Percentiles rank a stretch among this genome's conserved stretches.
phyloP scores from a whole-genome alignment of 202 grass and related monocot genomes.

The Schoenoplectus tabernaemontani region DNA sequence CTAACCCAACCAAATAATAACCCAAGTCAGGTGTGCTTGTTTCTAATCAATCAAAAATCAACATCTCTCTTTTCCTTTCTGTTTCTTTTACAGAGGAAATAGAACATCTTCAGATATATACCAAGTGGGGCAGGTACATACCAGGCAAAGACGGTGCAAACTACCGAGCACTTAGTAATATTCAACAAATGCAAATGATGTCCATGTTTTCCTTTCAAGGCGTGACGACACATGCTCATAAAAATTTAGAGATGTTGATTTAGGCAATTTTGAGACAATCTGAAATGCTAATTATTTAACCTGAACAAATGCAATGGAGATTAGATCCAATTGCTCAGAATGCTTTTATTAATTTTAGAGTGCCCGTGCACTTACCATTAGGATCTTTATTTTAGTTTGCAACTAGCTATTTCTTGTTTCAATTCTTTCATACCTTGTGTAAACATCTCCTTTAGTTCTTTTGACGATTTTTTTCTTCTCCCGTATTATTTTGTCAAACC shows the following conservation, averaged over 20 bases:
- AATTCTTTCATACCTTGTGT: background rate
- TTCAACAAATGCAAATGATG: background rate
- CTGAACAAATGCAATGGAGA: slow-evolving; percentile 27
- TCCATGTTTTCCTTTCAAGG: background rate
- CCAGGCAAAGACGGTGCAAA: background rate
- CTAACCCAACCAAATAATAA: background rate
- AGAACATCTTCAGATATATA: background rate
- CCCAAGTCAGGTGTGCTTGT: background rate
- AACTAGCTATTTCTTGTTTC: background rate
- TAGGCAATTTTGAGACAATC: slow-evolving; percentile 36
- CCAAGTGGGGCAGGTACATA: background rate
- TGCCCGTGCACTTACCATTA: background rate
- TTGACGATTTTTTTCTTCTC: no score
- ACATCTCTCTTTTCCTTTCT: background rate
- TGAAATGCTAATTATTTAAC: slow-evolving; percentile 29
- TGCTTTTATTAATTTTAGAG: background rate
- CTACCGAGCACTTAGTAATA: background rate
- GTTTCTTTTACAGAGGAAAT: background rate
- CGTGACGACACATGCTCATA: background rate
- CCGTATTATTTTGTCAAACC: no score
- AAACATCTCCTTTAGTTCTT: background rate
- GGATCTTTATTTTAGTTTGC: background rate
- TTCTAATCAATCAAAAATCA: slow-evolving; percentile 2
- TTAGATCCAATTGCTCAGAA: background rate
- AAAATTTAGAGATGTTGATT: slow-evolving; percentile 27